Evolutionary conservation across 345 rosid genomes (phyloP), one percentile per base, ranked within the genome.

Genomic region (Salix caprea): DNA sequence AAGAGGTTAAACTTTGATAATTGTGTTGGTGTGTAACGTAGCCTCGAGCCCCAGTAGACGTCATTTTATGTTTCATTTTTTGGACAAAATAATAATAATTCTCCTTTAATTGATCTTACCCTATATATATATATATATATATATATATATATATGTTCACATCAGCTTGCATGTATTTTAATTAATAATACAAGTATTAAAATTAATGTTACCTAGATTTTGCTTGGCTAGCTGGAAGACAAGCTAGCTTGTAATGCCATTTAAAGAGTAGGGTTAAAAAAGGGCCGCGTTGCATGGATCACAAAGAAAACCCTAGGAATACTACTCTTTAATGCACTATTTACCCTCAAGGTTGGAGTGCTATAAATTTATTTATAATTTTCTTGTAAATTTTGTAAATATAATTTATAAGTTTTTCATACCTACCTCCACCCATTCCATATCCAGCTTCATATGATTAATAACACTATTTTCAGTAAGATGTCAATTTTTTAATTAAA

Each of bases 181-280:
- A 4, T 32, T 32, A 32, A 32, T 4, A 32, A 0, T 0, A 32
- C 5, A 32, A 32, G 5, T 0, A 0, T 0, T 4, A 32, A 32
- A 32, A 32, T 32, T 0, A 32, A 32, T 32, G 34, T 32, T 4
- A 32, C 4, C 34, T 24, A 58, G 62, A n/a, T 58, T n/a, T 58
- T 58, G 62, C 23, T n/a, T 3, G 62, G 26, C 23, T 8, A 8
- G 60, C 44, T 48, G 73, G 73, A 46, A 44, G 56, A 28, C 73
- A 48, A 70, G 7, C 52, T 48, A 70, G 7, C 52, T 28, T 46
- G 39, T 28, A 72, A 18, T 56, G 48, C 21, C 66, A 54, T 21
- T 21, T 2, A 34, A 24, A n/a, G 62, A 9, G 62, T 3, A 56
- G 6, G 62, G 28, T 56, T 56, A 10, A 56, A 3, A n/a, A 58